Evolutionary conservation across 257 asterid genomes (phyloP), one percentile per base, ranked within the genome.

Genomic region (Nicotiana attenuata): DNA sequence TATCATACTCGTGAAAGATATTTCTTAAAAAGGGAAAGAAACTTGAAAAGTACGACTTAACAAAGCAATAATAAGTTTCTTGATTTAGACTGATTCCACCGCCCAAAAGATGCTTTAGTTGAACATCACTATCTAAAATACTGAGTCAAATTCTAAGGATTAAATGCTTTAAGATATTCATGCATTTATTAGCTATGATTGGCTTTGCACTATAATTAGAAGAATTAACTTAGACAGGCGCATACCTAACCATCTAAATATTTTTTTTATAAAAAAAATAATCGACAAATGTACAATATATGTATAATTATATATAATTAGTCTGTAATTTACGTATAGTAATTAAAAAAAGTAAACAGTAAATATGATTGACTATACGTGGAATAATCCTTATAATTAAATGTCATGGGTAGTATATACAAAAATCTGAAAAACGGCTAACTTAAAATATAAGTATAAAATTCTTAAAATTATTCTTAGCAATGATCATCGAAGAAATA

Each of bases 81-180:
- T 80, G 79, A 83, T 60, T 86, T 86, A 80, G 89, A 86, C 82
- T 57, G 3, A 28, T 86, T 86, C 89, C 38, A 81, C 47, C 55
- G 17, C n/a, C 24, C 41, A 31, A 55, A 53, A 81, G 81, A 55
- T 76, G 63, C 64, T 73, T 75, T 65, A 9, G 79, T 86, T 76
- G 81, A 76, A 61, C 47, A 78, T 81, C 89, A 69, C 78, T 81
- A 28, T 83, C 82, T 24, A 15, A 50, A 78, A 28, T 31, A 83
- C 84, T 17, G 1, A 26, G 89, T 83, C 89, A 85, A 71, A 76
- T 28, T 65, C 31, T 78, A 81, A 35, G 35, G 64, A 75, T 55
- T 53, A 1, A 41, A 53, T 57, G 63, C 11, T 57, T 17, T 57
- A 19, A 57, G 63, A 57, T 57, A 57, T 17, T 17, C 63, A 57